Percentiles rank a stretch among this genome's conserved stretches.
These are phyloP conservation scores for Candida patagonica DNA, from an alignment of 805 yeast genomes.

Conservation along the genomic window DNA sequence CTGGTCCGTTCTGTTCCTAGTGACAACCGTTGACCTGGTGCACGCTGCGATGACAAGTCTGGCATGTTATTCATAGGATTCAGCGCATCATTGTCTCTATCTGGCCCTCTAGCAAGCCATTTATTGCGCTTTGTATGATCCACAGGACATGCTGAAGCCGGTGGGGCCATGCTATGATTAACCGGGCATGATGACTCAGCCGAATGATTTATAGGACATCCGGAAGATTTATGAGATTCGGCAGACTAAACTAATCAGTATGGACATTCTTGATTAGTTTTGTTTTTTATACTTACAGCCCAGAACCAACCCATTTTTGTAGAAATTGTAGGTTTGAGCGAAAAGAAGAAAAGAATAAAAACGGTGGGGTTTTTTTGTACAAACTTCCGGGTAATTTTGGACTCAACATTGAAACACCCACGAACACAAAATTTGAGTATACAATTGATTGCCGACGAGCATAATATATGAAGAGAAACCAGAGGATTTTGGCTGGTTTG, in stretches of 20 bases:
- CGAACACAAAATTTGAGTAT: no score
- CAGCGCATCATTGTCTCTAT: slow-evolving; percentile 25
- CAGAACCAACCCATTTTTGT: slow-evolving; percentile 80
- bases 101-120: slow-evolving; percentile 21
- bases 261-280: background rate
- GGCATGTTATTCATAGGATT: slow-evolving; percentile 94
- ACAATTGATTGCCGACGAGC: no score
- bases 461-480: no score
- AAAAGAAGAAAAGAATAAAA: no score
- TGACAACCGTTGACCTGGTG: slow-evolving; percentile 71
- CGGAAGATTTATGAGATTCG: background rate
- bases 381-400: no score
- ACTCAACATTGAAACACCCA: no score
- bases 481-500: no score
- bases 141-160: slow-evolving; percentile 30
- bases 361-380: no score
- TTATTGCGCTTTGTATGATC: slow-evolving; percentile 23
- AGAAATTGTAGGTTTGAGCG: no score
- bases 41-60: slow-evolving; percentile 50
- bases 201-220: slow-evolving; percentile 26
- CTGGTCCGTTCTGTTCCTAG: slow-evolving; percentile 77
- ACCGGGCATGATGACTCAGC: slow-evolving; percentile 28
- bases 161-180: slow-evolving; percentile 14
- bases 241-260: background rate
- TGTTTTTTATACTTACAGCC: slow-evolving; percentile 37